phyloP scores from a whole-genome alignment of 768 basidiomycete species.

The Lactarius tabidus region DNA sequence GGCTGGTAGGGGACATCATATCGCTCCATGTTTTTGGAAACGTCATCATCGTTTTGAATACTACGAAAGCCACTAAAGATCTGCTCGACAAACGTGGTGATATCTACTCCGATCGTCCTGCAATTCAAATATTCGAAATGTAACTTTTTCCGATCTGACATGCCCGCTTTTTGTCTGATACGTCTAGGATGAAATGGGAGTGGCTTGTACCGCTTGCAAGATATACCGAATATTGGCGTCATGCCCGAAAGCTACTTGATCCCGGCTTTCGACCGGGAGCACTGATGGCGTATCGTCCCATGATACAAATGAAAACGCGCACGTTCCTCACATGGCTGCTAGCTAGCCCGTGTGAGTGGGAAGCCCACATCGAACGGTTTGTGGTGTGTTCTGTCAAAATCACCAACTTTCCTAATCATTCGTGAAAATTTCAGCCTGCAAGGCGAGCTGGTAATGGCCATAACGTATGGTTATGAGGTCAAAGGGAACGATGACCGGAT shows the following conservation, averaged over 20 bases:
- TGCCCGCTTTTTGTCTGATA: background rate
- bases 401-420: no score
- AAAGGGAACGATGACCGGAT: no score
- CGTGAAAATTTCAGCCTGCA: no score
- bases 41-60: no score
- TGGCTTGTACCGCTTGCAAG: background rate
- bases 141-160: background rate
- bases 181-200: background rate
- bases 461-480: no score
- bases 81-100: constrained; percentile 10
- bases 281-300: no score
- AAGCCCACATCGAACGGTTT: background rate
- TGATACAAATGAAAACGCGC: no score
- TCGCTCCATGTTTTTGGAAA: background rate
- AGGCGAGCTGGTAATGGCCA: no score
- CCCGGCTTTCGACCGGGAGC: constrained; percentile 5
- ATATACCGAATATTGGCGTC: constrained; percentile 1
- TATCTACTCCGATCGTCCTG: constrained; percentile 14
- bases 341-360: no score
- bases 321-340: no score
- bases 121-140: constrained; percentile 4
- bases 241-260: constrained; percentile 1
- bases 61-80: background rate
- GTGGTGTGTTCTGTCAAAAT: no score
- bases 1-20: constrained; percentile 1